These are phyloP conservation scores for Auricularia auricula-judae DNA, from an alignment of 768 basidiomycete genomes.

Conservation along the genomic window DNA sequence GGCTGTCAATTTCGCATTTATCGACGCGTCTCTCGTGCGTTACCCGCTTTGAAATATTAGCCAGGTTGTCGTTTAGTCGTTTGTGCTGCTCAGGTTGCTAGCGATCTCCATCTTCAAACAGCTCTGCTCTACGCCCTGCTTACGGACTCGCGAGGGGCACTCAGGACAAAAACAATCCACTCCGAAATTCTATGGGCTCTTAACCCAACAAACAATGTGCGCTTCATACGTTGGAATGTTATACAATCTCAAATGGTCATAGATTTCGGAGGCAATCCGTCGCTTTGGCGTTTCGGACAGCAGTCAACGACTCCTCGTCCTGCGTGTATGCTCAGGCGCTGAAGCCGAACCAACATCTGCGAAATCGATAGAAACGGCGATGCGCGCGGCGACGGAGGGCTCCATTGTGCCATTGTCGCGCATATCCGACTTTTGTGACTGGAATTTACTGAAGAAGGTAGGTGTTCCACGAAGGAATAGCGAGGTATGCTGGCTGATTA, in stretches of 20 bases:
- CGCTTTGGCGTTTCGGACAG: slow-evolving; percentile 73
- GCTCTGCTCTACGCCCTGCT: slow-evolving; percentile 77
- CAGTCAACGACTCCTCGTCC: slow-evolving; percentile 56
- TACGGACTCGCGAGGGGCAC: slow-evolving; percentile 41
- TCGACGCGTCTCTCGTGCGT: slow-evolving; percentile 74
- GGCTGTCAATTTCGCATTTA: slow-evolving; percentile 82
- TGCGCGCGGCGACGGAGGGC: slow-evolving; percentile 52
- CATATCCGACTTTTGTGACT: slow-evolving; percentile 49
- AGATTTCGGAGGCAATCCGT: slow-evolving; percentile 84
- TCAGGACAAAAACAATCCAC: slow-evolving; percentile 81
- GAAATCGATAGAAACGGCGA: slow-evolving; percentile 35
- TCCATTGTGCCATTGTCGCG: slow-evolving; percentile 34
- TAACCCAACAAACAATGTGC: slow-evolving; percentile 79
- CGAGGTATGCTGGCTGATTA: background rate
- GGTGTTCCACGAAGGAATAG: slow-evolving; percentile 7
- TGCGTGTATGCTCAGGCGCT: slow-evolving; percentile 42
- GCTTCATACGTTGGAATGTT: slow-evolving; percentile 7
- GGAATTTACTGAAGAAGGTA: slow-evolving; percentile 67
- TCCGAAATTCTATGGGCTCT: slow-evolving; percentile 85
- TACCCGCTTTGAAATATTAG: background rate
- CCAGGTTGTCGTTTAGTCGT: no score
- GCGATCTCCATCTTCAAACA: slow-evolving; percentile 67
- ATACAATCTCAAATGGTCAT: background rate
- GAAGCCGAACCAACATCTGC: slow-evolving; percentile 12
- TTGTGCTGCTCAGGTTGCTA: slow-evolving; percentile 52